Evolutionary conservation across 768 basidiomycete genomes (phyloP).

Genomic region (Xerocomus brunneocitrinus): DNA sequence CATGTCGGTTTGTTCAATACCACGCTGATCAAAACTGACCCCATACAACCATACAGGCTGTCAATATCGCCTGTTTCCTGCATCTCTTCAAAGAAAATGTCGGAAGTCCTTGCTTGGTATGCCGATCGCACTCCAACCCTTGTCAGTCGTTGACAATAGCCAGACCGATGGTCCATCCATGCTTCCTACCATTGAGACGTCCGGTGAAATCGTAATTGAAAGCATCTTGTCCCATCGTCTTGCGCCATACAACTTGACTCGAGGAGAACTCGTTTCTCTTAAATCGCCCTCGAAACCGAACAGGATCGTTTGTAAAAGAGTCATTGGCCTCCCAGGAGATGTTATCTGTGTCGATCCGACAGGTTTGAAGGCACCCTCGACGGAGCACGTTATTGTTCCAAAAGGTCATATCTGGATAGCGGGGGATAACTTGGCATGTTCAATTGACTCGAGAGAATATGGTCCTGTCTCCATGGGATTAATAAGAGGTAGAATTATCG

Average conservation of each 20-base stretch:
- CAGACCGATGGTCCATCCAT: conserved; percentile 76
- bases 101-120: conserved; percentile 50
- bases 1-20: conserved; percentile 20
- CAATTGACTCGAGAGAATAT: conserved; percentile 87
- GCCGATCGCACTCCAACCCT: conserved; percentile 11
- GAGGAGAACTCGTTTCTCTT: conserved; percentile 76
- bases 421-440: conserved; percentile 82
- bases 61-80: conserved; percentile 51
- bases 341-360: conserved; percentile 85
- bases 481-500: conserved; percentile 61
- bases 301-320: conserved; percentile 77
- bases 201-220: conserved; percentile 63
- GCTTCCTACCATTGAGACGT: conserved; percentile 65
- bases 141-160: not conserved
- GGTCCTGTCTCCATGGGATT: conserved; percentile 86
- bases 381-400: conserved; percentile 75
- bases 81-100: conserved; percentile 66
- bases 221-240: conserved; percentile 52
- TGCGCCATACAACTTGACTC: conserved; percentile 44
- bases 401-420: conserved; percentile 85
- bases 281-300: conserved; percentile 65
- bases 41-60: conserved; percentile 36
- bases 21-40: conserved; percentile 1
- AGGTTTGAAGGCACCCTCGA: conserved; percentile 54
- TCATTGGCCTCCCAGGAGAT: conserved; percentile 89